Evolutionary conservation across 2,329 filamentous ascomycete species (phyloP).

Genomic region (Monosporascus sp.): DNA sequence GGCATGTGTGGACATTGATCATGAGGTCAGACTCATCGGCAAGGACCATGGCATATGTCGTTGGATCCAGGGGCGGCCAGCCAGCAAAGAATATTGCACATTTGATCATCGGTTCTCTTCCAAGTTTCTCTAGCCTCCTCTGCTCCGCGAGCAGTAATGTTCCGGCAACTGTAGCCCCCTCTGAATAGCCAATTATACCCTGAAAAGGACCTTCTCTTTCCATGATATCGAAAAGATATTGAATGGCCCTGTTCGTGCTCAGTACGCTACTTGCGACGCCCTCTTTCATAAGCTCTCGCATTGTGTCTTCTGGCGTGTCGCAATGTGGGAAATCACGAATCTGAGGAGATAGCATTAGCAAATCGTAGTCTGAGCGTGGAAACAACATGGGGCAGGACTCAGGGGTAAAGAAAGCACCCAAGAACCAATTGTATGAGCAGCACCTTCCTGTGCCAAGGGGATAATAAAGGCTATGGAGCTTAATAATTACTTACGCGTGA

Average conservation of each 20-base stretch:
- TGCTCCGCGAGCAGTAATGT: constrained; percentile 27
- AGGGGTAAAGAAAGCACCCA: too few relatives aligned
- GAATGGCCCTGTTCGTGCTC: constrained; percentile 37
- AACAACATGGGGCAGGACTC: not conserved
- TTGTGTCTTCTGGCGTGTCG: constrained; percentile 49
- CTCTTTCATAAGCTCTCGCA: constrained; percentile 43
- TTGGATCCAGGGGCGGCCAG: constrained; percentile 47
- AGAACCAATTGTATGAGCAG: not conserved
- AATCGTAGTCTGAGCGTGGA: not conserved
- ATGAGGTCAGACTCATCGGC: constrained; percentile 43
- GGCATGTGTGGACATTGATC: constrained; percentile 48
- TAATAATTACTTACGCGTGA: constrained; percentile 23
- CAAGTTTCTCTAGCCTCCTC: constrained; percentile 19
- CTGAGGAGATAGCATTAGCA: not conserved
- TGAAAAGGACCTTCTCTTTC: constrained; percentile 28
- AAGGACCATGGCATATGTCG: constrained; percentile 39
- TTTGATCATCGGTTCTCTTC: constrained; percentile 34
- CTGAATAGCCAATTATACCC: constrained; percentile 28
- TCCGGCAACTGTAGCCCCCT: constrained; percentile 25
- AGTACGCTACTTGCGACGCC: constrained; percentile 32
- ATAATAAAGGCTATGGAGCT: not conserved
- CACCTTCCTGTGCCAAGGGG: not conserved
- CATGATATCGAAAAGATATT: constrained; percentile 32
- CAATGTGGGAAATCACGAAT: constrained; percentile 51
- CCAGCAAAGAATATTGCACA: constrained; percentile 49